Base-by-base conservation (phyloP, 345 rosid genomes). In the Cochlearia excelsa region DNA sequence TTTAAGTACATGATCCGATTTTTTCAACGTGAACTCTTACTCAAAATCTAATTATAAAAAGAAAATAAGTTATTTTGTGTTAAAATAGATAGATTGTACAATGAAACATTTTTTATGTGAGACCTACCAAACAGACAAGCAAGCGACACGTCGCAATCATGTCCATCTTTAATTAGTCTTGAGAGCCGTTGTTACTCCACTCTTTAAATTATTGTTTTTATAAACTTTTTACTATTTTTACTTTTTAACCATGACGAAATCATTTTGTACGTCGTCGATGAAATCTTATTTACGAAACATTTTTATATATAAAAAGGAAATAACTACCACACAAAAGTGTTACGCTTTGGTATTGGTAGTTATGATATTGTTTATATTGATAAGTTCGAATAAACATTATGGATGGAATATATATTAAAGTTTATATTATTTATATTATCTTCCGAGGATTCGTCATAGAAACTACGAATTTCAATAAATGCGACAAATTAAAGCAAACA, bases 71-170 rank as follows among this genome's bases (percentile, higher is more conserved):
- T 39, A 10, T 30, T 39, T 56, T 43, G 1, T 4, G 33, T 40
- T 44, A 37, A 38, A 52, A 10, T 30, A 3, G 6, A 16, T 10
- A 39, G 28, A 16, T 16, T 0, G 23, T 16, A 16, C 23, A 16
- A 16, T 16, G 23, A 16, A 16, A 16, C 23, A 16, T 16, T 16
- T 16, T 16, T 16, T 16, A 16, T 16, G 40, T 33, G 57, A 50
- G 58, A 27, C 52, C 63, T 26, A 62, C 4, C 1, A 16, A 0
- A 63, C 68, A 62, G 74, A 69, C 74, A 69, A 49, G 63, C 30
- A 69, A 50, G 68, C 54, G 68, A 69, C 68, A 62, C 74, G 74
- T 69, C 74, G 53, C 68, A 49, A 69, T 69, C 74, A 69, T 58
- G 39, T 62, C 74, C 42, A 62, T 69, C 46, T 49, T 41, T 33